Conservation (phyloP, 208 protist species). For the Herpetomonas tarakana region DNA sequence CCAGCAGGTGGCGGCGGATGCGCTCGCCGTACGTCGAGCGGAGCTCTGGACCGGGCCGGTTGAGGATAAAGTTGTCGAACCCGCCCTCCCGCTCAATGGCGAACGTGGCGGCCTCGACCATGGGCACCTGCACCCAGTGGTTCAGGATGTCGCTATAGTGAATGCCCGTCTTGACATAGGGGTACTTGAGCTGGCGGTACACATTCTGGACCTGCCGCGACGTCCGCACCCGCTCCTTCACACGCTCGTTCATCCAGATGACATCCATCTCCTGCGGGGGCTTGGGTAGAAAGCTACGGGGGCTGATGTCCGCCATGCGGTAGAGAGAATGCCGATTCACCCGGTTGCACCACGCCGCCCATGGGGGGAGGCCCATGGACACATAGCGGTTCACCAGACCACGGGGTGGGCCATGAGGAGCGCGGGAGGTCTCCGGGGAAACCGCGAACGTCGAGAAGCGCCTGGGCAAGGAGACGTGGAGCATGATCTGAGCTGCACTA, state of each 20-base stretch:
- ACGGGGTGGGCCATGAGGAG: conserved; percentile 77
- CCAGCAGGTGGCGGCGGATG: conserved; percentile 83
- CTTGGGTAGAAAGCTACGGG: conserved; percentile 73
- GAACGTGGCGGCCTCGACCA: conserved; percentile 89
- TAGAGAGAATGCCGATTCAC: conserved; percentile 84
- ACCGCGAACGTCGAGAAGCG: conserved; percentile 81
- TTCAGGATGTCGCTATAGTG: conserved; percentile 84
- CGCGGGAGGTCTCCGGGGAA: conserved; percentile 78
- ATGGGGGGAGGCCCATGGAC: conserved; percentile 87
- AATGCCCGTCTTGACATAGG: conserved; percentile 86
- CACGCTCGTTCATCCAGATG: conserved; percentile 89
- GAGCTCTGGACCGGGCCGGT: conserved; percentile 70
- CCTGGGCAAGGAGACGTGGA: conserved; percentile 24
- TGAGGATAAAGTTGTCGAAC: conserved; percentile 91
- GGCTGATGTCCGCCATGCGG: conserved; percentile 78
- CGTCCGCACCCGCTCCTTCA: conserved; percentile 86
- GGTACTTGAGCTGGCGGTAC: conserved; percentile 89
- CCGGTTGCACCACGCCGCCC: conserved; percentile 88
- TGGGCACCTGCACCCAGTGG: conserved; percentile 92
- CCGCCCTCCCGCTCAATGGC: conserved; percentile 86
- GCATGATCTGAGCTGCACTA: too few species aligned
- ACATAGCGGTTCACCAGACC: conserved; percentile 89
- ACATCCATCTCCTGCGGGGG: conserved; percentile 88
- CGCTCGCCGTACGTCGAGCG: conserved; percentile 89
- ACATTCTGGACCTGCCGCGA: conserved; percentile 86